Base-by-base conservation (phyloP, 116 monocot genomes). In the Phalaenopsis hybrid region DNA sequence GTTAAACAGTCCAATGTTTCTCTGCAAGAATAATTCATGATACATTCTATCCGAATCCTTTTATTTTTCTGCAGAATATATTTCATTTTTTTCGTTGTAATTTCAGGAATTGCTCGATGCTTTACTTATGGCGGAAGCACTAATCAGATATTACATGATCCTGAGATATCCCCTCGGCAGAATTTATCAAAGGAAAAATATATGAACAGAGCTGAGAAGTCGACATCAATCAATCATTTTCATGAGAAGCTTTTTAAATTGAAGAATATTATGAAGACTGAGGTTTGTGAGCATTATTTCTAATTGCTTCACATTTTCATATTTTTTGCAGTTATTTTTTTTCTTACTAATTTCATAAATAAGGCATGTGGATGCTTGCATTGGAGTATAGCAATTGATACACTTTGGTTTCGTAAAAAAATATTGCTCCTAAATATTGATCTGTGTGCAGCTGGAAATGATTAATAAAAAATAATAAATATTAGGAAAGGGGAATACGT, bases 231-330 rank as follows among this genome's bases (percentile, higher is more conserved):
- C 34, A 94, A 98, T 80, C 98, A 98, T 86, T 98, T 98, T 74
- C 88, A 94, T 81, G 98, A 98, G 87, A 98, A 98, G 81, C 98
- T 98, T 77, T 88, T 98, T 55, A 98, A 92, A 80, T 81, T 98
- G 76, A 98, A 98, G 89, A 86, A 93, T 83, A 79, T 98, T 81
- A 94, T 98, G 98, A 98, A 98, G 85, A 98, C 98, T 50, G 81
- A 98, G 93, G 98, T 94, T 85, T 16, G 49, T 28, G 8, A 51
- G 4, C 15, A 37, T 72, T 41, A 15, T 11, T 72, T 6, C 41
- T 72, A 15, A 41, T 4, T 41, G 41, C 41, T 41, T 41, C 41
- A 41, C 41, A 41, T 41, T 41, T 41, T 41, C 41, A 41, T 41
- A 4, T 41, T 41, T 37, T 41, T 41, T 41, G 41, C 41, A 41